Conservation (phyloP, 192 early-diverging fungal species). For the Coemansia sp. region DNA sequence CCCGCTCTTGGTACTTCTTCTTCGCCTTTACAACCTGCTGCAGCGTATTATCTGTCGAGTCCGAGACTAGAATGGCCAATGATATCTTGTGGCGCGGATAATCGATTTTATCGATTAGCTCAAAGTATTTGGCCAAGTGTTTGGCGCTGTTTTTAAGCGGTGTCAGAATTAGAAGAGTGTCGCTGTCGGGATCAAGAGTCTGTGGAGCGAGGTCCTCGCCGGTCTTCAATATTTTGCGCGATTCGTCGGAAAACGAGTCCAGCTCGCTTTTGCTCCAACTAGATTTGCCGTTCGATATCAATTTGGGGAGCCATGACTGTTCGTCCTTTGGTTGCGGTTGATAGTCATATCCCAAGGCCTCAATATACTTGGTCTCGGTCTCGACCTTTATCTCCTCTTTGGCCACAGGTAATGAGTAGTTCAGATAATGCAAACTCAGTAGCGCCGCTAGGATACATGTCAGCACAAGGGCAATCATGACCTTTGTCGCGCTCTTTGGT, state of each 20-base stretch:
- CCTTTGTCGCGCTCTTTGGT: too few species aligned
- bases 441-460: too few species aligned
- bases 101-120: constrained; percentile 56
- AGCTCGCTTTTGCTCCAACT: neutral
- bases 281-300: neutral
- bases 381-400: neutral
- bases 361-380: constrained; percentile 18
- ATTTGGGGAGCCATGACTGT: constrained; percentile 46
- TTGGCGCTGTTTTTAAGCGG: constrained; percentile 66
- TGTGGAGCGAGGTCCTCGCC: constrained; percentile 28
- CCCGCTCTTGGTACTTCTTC: constrained; percentile 43
- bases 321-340: constrained; percentile 25
- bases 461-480: too few species aligned
- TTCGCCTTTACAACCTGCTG: constrained; percentile 52
- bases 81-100: constrained; percentile 69
- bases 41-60: constrained; percentile 63
- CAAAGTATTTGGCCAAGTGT: constrained; percentile 64
- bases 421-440: too few species aligned
- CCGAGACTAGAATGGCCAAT: constrained; percentile 69
- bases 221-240: constrained; percentile 30
- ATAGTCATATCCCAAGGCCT: constrained; percentile 37
- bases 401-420: too few species aligned
- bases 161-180: constrained; percentile 63
- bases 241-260: constrained; percentile 23
- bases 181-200: constrained; percentile 33